Conservation (phyloP, 148 eudicot genomes). For the Rhododendron griersonianum region DNA sequence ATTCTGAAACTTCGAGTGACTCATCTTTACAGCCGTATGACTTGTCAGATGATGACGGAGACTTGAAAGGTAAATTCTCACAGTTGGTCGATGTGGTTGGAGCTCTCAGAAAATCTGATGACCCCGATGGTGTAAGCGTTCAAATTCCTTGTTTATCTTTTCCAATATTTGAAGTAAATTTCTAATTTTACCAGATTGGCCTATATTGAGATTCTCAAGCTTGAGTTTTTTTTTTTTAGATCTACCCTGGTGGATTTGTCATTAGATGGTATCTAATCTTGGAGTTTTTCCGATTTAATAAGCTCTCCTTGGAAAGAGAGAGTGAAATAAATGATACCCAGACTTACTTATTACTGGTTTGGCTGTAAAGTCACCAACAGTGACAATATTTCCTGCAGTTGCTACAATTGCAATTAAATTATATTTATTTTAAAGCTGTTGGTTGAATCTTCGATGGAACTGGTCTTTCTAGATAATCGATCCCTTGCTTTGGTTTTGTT, state of each 20-base stretch:
- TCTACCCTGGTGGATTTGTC: not conserved
- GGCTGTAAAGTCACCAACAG: not conserved
- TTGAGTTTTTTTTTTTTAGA: not conserved
- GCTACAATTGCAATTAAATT: not conserved
- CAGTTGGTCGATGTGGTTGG: constrained; percentile 89
- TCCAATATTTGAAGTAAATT: not conserved
- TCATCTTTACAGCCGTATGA: constrained; percentile 92
- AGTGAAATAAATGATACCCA: not conserved
- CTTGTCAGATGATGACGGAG: constrained; percentile 79
- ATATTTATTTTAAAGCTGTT: not conserved
- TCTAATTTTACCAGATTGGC: not conserved
- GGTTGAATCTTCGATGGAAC: not conserved
- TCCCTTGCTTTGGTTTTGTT: not conserved
- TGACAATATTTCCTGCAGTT: not conserved
- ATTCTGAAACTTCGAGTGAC: constrained; percentile 69
- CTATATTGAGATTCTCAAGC: not conserved
- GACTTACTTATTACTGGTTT: not conserved
- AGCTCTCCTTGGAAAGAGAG: not conserved
- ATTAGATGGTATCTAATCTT: not conserved
- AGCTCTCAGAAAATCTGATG: constrained; percentile 86
- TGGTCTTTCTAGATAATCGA: not conserved
- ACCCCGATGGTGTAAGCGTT: constrained; percentile 77
- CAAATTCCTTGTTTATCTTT: not conserved
- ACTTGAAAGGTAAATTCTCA: constrained; percentile 66
- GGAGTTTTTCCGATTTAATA: not conserved